Evolutionary conservation across 805 yeast species (phyloP), one percentile per base, ranked within the genome.

Genomic region (Metschnikowia sp.): DNA sequence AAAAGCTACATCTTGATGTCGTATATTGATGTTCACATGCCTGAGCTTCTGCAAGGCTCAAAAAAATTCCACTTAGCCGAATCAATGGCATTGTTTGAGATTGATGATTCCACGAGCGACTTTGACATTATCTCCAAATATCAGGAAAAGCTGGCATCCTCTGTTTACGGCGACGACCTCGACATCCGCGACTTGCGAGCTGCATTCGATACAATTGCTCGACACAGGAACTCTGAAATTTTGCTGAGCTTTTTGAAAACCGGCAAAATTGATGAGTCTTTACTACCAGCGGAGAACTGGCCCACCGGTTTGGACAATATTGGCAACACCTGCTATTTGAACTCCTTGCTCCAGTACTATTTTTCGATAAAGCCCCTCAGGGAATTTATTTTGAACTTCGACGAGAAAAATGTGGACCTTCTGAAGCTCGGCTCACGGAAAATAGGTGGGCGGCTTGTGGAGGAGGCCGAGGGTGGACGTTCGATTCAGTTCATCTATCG

Each of bases 281-380:
- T 86, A 15, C 55, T 72, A 12, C 83, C 90, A 0, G 78, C 81
- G 0, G 83, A 78, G 12, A 77, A 79, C 42, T 83, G 92, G 80
- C 99, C 99, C 0, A 88, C 89, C 3, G 99, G 99, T 0, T 74
- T 94, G 60, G 88, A 86, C 65, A 94, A 94, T 62, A 91, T 90
- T 52, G 99, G 99, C 22, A 94, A 94, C 62, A 92, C 99, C 0
- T 94, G 99, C 65, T 60, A 60, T 43, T 72, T 94, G 64, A 92
- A 94, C 63, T 92, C 98, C 0, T 72, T 94, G 41, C 69, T 92
- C 36, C 99, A 92, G 62, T 92, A 86, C 60, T 92, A 89, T 64
- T 94, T 90, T 69, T 86, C 89, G 7, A 80, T 94, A 39, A 79
- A 81, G 47, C 97, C 97, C 0, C 70, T 94, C 35, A 75, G 97